Conservation (phyloP, 2,329 filamentous ascomycete species). For the Colletotrichum costaricense region DNA sequence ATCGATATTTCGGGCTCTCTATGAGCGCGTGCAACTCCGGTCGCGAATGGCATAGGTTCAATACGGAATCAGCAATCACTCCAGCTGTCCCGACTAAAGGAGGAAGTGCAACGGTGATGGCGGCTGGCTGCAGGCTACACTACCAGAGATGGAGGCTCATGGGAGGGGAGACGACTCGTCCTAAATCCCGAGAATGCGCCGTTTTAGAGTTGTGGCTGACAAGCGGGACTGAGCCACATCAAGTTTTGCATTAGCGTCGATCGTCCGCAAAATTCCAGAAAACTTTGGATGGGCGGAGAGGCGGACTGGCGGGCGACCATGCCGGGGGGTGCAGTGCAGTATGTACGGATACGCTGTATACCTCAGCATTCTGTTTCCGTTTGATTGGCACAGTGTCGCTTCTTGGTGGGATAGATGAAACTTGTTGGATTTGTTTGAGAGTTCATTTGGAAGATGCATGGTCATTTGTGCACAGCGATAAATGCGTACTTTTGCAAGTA, state of each 20-base stretch:
- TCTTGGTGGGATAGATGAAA: constrained; percentile 5
- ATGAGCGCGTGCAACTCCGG: background rate
- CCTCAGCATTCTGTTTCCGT: constrained; percentile 13
- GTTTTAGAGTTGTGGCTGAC: constrained; percentile 37
- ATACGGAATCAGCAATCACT: background rate
- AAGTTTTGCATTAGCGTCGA: constrained; percentile 34
- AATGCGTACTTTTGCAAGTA: background rate
- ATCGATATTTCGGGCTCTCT: background rate
- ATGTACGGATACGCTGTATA: too few species aligned
- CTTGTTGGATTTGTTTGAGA: constrained; percentile 10
- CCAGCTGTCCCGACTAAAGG: background rate
- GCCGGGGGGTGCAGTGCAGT: background rate
- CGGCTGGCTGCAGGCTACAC: background rate
- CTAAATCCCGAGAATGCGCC: constrained; percentile 26
- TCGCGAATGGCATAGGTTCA: too few species aligned
- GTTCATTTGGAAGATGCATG: background rate
- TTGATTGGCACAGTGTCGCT: constrained; percentile 14
- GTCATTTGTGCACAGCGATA: background rate
- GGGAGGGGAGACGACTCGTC: background rate
- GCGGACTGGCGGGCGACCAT: background rate
- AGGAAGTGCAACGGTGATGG: background rate
- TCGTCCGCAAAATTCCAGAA: constrained; percentile 29
- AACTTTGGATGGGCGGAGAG: constrained; percentile 5
- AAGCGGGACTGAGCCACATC: constrained; percentile 31
- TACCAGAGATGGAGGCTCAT: constrained; percentile 1